Conservation (phyloP, 2,329 filamentous ascomycete genomes). For the Hymenoscyphus fructigenus region DNA sequence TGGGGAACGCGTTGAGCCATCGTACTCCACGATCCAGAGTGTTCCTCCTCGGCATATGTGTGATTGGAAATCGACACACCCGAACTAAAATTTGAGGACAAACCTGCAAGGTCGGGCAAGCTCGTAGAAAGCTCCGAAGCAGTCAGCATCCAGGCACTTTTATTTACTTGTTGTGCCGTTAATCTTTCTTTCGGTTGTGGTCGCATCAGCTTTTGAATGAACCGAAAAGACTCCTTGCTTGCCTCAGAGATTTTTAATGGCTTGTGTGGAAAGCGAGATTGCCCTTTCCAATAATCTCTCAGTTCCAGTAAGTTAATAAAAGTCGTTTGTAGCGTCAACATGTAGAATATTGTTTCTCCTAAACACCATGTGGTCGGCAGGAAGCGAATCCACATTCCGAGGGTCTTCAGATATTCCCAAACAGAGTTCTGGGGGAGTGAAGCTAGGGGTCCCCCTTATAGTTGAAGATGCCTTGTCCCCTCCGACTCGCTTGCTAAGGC, state of each 20-base stretch:
- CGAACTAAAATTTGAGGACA: background rate
- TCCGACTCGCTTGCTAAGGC: slow-evolving; percentile 1
- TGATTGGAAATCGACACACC: background rate
- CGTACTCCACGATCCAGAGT: background rate
- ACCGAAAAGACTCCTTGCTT: background rate
- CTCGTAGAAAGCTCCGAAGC: background rate
- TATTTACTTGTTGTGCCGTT: background rate
- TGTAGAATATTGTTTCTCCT: background rate
- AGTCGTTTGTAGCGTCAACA: background rate
- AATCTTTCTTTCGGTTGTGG: background rate
- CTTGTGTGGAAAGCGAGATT: background rate
- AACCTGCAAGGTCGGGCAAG: background rate
- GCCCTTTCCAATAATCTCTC: background rate
- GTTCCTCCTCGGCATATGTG: background rate
- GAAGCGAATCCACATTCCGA: background rate
- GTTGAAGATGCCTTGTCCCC: background rate
- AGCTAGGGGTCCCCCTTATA: background rate
- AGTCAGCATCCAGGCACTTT: background rate
- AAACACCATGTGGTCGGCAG: background rate
- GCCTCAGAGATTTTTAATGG: background rate
- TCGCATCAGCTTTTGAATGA: background rate
- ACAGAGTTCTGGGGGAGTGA: background rate
- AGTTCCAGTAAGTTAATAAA: background rate
- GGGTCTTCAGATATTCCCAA: background rate
- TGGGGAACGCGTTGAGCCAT: background rate